Conservation (phyloP, 1,139 yeast genomes). For the Magnusiomyces suaveolens region DNA sequence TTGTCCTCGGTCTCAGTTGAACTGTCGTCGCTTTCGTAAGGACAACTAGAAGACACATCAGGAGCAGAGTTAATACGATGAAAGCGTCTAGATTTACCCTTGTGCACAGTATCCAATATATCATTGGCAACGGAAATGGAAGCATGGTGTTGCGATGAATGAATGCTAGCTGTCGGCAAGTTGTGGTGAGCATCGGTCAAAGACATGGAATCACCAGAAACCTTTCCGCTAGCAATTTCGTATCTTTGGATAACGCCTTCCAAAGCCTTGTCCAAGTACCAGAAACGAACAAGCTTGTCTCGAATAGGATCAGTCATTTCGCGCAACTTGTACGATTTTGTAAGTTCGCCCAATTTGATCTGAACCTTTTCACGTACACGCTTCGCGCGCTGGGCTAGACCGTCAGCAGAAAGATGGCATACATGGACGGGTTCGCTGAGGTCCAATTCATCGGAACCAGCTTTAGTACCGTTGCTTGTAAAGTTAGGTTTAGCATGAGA, state of each 20-base stretch:
- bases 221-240: too few relatives aligned
- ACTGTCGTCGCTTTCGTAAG: not conserved
- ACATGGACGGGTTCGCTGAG: too few relatives aligned
- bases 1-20: not conserved
- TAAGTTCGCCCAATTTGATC: slow-evolving; percentile 22
- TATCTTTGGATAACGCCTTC: slow-evolving; percentile 26
- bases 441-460: too few relatives aligned
- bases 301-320: slow-evolving; percentile 4
- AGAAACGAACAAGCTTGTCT: slow-evolving; percentile 26
- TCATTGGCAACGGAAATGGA: too few relatives aligned
- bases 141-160: too few relatives aligned
- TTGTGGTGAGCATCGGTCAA: too few relatives aligned
- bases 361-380: slow-evolving; percentile 25
- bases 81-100: too few relatives aligned
- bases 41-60: not conserved
- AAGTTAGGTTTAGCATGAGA: too few relatives aligned
- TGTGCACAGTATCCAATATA: too few relatives aligned
- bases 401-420: slow-evolving; percentile 19
- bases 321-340: slow-evolving; percentile 15
- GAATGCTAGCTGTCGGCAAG: too few relatives aligned
- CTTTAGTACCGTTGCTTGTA: too few relatives aligned
- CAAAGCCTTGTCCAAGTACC: slow-evolving; percentile 29
- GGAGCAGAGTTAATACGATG: not conserved
- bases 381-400: slow-evolving; percentile 24
- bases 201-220: too few relatives aligned